A percentile compares a stretch with the other conserved stretches of the same genome.
Evolutionary conservation across 805 yeast species (phyloP).

Genomic region (Candida manassasensis): DNA sequence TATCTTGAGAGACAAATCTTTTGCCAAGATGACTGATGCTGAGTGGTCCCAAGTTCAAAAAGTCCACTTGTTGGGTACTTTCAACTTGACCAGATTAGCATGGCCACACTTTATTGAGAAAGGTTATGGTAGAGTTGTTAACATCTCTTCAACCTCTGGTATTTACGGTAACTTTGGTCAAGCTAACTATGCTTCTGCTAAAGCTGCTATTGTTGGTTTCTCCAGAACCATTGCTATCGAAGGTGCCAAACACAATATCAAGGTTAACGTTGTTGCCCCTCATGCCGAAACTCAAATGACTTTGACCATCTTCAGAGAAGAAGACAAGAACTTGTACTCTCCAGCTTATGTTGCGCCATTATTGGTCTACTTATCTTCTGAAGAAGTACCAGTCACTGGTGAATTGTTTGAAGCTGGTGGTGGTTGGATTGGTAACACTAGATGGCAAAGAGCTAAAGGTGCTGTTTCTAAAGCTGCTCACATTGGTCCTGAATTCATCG

Average conservation of each 20-base stretch:
- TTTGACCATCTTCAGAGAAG: conserved; percentile 71
- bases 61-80: conserved; percentile 82
- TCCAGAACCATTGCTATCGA: conserved; percentile 85
- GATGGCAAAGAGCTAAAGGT: conserved; percentile 94
- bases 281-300: conserved; percentile 99
- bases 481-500: conserved; percentile 64
- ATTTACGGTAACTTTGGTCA: conserved; percentile 98
- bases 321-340: conserved; percentile 77
- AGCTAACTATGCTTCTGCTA: conserved; percentile 92
- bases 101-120: conserved; percentile 88
- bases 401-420: conserved; percentile 90
- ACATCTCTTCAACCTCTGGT: conserved; percentile 93
- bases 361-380: conserved; percentile 73
- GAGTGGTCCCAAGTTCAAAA: conserved; percentile 80
- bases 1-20: conserved; percentile 83
- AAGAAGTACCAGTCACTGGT: conserved; percentile 68
- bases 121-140: conserved; percentile 75
- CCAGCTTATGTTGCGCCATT: conserved; percentile 90
- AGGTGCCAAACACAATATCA: conserved; percentile 74
- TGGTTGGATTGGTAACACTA: conserved; percentile 92
- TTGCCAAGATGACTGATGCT: conserved; percentile 73
- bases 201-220: conserved; percentile 81
- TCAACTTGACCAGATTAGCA: conserved; percentile 75
- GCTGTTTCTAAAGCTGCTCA: conserved; percentile 53
- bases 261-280: conserved; percentile 85